These are phyloP conservation scores for Boletus edulis DNA, from an alignment of 768 basidiomycete genomes.

Conservation along the genomic window DNA sequence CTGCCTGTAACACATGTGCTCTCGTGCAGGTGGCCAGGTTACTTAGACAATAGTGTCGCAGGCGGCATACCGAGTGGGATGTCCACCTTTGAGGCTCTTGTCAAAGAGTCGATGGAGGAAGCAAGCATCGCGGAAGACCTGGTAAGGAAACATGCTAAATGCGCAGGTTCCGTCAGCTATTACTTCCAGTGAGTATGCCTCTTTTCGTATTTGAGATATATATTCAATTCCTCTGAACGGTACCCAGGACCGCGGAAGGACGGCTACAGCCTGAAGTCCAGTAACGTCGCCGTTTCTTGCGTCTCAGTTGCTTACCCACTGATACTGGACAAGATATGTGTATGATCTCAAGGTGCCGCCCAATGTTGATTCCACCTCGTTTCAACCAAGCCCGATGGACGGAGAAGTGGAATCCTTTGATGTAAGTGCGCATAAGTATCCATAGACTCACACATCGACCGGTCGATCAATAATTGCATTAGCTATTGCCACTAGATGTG, in stretches of 20 bases:
- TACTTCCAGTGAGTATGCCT: conserved; percentile 56
- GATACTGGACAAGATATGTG: conserved; percentile 55
- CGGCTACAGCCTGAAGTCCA: conserved; percentile 90
- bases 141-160: conserved; percentile 54
- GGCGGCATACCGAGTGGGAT: conserved; percentile 89
- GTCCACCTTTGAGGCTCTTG: conserved; percentile 64
- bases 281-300: conserved; percentile 38
- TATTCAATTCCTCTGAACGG: not conserved
- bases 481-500: conserved; percentile 67
- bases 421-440: conserved; percentile 39
- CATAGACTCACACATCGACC: not conserved
- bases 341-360: conserved; percentile 79
- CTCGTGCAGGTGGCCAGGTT: conserved; percentile 68
- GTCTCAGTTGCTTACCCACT: not conserved
- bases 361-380: conserved; percentile 42
- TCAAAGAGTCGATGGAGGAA: conserved; percentile 94
- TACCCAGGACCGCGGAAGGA: conserved; percentile 22
- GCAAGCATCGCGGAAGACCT: conserved; percentile 74
- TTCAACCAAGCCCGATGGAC: conserved; percentile 74
- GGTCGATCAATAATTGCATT: not conserved
- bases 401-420: conserved; percentile 95
- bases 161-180: conserved; percentile 77
- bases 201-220: not conserved
- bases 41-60: conserved; percentile 87
- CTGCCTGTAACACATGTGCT: not conserved